phyloP scores from a whole-genome alignment of 345 rosid genomes.

The Firmiana major region DNA sequence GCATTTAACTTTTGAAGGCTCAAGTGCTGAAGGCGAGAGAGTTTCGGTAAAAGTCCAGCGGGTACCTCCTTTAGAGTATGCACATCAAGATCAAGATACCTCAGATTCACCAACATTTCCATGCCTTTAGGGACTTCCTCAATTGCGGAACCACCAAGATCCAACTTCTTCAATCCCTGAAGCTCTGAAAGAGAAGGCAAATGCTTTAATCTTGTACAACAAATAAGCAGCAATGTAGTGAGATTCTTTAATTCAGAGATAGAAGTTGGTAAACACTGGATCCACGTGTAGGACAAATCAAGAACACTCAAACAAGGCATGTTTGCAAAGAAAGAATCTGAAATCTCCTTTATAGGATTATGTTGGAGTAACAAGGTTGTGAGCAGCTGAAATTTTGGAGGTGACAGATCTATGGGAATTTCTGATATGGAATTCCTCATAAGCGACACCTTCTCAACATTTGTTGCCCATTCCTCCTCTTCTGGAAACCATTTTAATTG shows the following conservation, averaged over 20 bases:
- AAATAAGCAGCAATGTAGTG: neutral
- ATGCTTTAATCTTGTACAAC: neutral
- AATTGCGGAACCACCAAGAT: too few relatives aligned
- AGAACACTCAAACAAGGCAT: neutral
- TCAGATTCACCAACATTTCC: neutral
- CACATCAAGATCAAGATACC: neutral
- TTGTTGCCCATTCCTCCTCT: neutral
- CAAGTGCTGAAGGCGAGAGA: too few relatives aligned
- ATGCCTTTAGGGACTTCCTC: neutral
- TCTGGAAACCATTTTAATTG: neutral
- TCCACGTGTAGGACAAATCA: too few relatives aligned
- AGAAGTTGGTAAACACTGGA: neutral
- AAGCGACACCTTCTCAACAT: neutral
- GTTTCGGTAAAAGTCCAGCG: too few relatives aligned
- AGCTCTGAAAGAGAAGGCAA: neutral
- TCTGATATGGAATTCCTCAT: too few relatives aligned
- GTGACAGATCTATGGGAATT: too few relatives aligned
- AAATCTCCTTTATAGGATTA: too few relatives aligned
- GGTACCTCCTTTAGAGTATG: too few relatives aligned
- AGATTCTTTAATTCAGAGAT: neutral
- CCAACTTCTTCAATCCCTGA: neutral
- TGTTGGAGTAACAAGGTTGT: too few relatives aligned
- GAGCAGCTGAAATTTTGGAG: too few relatives aligned
- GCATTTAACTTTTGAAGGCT: accelerated
- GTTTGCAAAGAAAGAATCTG: too few relatives aligned